Evolutionary conservation across 2,329 filamentous ascomycete genomes (phyloP), one percentile per base, ranked within the genome.

Genomic region (Scytalidium sp.): DNA sequence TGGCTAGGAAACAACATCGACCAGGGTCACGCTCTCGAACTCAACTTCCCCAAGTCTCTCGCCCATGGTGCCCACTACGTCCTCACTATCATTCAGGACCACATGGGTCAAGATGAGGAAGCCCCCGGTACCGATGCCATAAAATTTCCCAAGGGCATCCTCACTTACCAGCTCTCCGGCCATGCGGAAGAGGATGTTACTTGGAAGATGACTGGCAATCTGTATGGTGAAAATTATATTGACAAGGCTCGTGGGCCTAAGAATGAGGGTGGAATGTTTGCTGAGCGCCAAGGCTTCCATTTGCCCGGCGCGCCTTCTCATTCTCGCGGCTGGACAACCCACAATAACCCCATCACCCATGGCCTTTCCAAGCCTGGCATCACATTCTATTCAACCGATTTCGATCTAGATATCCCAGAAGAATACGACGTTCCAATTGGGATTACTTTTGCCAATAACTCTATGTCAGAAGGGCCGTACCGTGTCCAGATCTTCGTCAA

Each of bases 401-500:
- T 81, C 1, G 67, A 74, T 0, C 71, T 85, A 0, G 56, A 74
- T 19, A 67, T 85, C 0, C 78, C 80, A 0, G 54, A 62, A 0
- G 74, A 73, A 0, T 60, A 81, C 0, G 81, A 85, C 49, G 75
- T 81, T 0, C 78, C 78, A 0, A 70, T 85, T 23, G 78, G 78
- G 0, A 79, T 85, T 58, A 67, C 73, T 2, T 65, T 85, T 2
- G 72, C 71, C 0, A 75, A 77, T 0, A 68, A 74, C 0, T 63
- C 67, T 0, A 68, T 70, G 5, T 64, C 67, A 15, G 70, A 71
- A 0, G 25, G 25, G 7, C 8, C 7, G 25, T 72, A 79, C 11
- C 72, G 82, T 9, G 77, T 75, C 0, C 73, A 82, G 56, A 61
- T 85, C 2, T 85, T 81, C 49, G 74, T 85, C n/a, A 85, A 85